These are phyloP conservation scores for Dichotomopilus funicola DNA, from an alignment of 2,329 filamentous ascomycete species.

Conservation along the genomic window DNA sequence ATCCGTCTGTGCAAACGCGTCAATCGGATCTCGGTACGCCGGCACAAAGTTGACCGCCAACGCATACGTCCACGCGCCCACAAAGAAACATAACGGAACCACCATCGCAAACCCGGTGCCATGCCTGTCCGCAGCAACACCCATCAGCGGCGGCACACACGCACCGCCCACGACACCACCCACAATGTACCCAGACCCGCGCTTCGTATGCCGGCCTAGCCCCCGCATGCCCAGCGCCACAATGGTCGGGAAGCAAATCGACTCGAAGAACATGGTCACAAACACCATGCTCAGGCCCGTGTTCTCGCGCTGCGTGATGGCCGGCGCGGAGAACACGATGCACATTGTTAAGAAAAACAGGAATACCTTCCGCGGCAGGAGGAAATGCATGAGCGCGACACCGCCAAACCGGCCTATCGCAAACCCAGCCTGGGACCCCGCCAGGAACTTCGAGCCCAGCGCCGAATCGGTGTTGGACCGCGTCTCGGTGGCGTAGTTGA, in stretches of 20 bases:
- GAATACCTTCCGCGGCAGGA: slow-evolving; percentile 62
- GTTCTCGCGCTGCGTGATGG: slow-evolving; percentile 42
- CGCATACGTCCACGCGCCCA: slow-evolving; percentile 50
- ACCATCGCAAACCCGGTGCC: slow-evolving; percentile 58
- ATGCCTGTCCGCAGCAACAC: slow-evolving; percentile 57
- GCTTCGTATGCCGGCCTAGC: slow-evolving; percentile 69
- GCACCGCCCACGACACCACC: slow-evolving; percentile 68
- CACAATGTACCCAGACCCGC: slow-evolving; percentile 65
- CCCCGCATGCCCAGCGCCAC: slow-evolving; percentile 71
- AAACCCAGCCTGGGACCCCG: slow-evolving; percentile 68
- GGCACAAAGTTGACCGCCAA: slow-evolving; percentile 61
- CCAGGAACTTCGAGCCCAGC: slow-evolving; percentile 59
- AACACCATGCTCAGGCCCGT: slow-evolving; percentile 56
- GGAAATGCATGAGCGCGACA: slow-evolving; percentile 58
- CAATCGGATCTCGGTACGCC: slow-evolving; percentile 55
- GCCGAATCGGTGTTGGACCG: slow-evolving; percentile 44
- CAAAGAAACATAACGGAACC: slow-evolving; percentile 56
- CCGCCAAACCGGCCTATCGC: slow-evolving; percentile 66
- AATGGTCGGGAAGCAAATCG: slow-evolving; percentile 75
- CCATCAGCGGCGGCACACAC: slow-evolving; percentile 64
- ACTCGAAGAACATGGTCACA: slow-evolving; percentile 70
- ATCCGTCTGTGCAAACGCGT: slow-evolving; percentile 45
- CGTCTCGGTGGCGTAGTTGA: slow-evolving; percentile 64
- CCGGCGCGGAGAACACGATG: slow-evolving; percentile 54
- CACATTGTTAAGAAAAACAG: slow-evolving; percentile 56